These are phyloP conservation scores for Populus hybrid DNA, from an alignment of 441 rosid species.

Conservation along the genomic window DNA sequence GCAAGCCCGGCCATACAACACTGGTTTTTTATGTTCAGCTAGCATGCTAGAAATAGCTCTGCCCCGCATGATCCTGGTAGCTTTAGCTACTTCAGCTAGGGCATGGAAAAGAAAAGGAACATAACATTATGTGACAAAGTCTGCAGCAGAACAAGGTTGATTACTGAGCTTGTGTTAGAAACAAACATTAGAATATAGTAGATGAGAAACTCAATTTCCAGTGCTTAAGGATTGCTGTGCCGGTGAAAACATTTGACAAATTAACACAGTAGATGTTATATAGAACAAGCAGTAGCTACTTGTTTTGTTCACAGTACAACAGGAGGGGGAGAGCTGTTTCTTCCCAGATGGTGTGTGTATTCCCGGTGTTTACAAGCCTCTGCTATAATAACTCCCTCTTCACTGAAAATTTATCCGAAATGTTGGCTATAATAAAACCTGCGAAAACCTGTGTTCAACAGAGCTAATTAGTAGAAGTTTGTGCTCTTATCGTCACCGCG, in stretches of 20 bases:
- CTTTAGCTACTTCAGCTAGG: no score
- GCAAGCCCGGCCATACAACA: no score
- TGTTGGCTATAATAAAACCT: slow-evolving; percentile 49
- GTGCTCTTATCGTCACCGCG: not conserved
- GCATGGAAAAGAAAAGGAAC: no score
- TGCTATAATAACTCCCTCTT: slow-evolving; percentile 22
- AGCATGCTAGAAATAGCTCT: no score
- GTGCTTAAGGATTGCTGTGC: not conserved
- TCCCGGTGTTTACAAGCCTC: slow-evolving; percentile 3
- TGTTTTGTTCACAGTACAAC: not conserved
- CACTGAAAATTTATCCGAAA: slow-evolving; percentile 34
- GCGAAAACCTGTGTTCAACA: slow-evolving; percentile 48
- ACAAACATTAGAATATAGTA: not conserved
- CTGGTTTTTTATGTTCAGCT: no score
- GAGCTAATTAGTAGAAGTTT: not conserved
- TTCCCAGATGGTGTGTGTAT: not conserved
- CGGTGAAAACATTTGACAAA: not conserved
- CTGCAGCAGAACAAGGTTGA: not conserved
- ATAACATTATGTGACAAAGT: not conserved
- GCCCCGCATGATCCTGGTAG: no score
- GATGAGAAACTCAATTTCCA: no score
- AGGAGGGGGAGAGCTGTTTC: not conserved
- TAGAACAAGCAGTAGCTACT: not conserved
- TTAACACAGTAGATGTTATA: not conserved
- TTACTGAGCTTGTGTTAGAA: not conserved